Evolutionary conservation across 495 filamentous ascomycete genomes (phyloP), one percentile per base, ranked within the genome.

Genomic region (Lophium mytilinum): DNA sequence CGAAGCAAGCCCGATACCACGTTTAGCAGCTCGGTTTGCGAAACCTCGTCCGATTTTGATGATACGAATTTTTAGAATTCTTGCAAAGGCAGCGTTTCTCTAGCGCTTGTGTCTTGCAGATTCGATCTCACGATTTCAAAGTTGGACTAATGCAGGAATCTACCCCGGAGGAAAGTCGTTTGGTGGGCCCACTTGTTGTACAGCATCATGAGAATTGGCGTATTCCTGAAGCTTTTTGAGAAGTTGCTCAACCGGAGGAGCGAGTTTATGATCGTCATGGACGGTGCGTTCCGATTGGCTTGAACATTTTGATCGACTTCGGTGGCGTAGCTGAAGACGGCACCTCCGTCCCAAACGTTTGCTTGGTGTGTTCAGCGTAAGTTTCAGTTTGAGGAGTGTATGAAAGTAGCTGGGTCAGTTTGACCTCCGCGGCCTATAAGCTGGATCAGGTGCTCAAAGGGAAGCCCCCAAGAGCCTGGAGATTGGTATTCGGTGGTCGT

Each of bases 81-180:
- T 43, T 73, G 69, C 2, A 69, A 42, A 51, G 53, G 42, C 0
- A 69, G 56, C 9, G 69, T 57, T 1, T 69, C 71, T 19, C 43
- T 36, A 9, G 62, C 30, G 3, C 53, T 55, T n/a, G 56, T 37
- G 18, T 58, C 42, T 15, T 50, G 46, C 12, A 70, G 37, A 7
- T 62, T 57, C 30, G 71, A 65, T 0, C 53, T 57, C 7, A 73
- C 68, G 17, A 70, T 66, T 21, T 66, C 49, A 50, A 56, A 73
- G 36, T 73, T 73, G 45, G 63, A 46, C 45, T 71, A 73, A 1
- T 69, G 71, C 0, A 73, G 47, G 3, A 73, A 60, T 8, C 62
- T 58, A 51, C 71, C 69, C 10, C 71, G 69, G 0, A 73, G 62
- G 15, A 71, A 57, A 4, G 71, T 61, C 63, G 71, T 70, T 52